Evolutionary conservation across 2,329 filamentous ascomycete genomes (phyloP), one percentile per base, ranked within the genome.

Genomic region (Aspergillaceae sp.): DNA sequence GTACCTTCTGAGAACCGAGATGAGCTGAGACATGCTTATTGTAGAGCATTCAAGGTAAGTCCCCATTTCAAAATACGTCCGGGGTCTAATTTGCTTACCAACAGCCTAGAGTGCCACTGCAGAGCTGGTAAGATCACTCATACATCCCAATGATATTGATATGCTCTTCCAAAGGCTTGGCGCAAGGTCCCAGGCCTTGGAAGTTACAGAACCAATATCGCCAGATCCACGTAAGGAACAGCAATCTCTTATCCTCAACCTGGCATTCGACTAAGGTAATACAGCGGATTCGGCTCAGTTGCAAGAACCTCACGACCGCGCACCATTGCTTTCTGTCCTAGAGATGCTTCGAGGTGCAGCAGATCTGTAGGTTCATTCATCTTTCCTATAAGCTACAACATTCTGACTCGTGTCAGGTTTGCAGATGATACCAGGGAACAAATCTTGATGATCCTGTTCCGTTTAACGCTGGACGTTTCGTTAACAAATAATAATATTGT

Each of bases 1-100:
- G 67, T 82, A 26, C 78, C 75, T 45, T 60, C 69, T 2, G 80
- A 86, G 55, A 65, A 68, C 36, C 75, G 76, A 30, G 67, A 73
- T 37, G 71, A 78, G 40, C 61, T 87, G 37, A 74, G 80, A 42
- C 63, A 73, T 45, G 77, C 82, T 48, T 88, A 87, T 59, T 69
- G 74, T 45, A 74, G 74, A 42, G 58, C 68, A 40, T 63, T 87
- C 3, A 65, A 77, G 44, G 66, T 71, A 32, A 59, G 67, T 42
- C 74, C 71, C 42, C 51, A 63, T 0, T 41, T 26, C 7, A 48
- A 8, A 4, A 38, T 26, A 36, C 7, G 36, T 38, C 8, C 27
- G 11, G 5, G 11, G 8, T 19, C n/a, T 36, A 28, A 1, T 29
- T 37, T 27, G 42, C 27, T 43, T 8, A 43, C 33, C n/a, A 6